Base-by-base conservation (phyloP, 2,329 filamentous ascomycete species). In the Nannizziopsis arthrosporioides region DNA sequence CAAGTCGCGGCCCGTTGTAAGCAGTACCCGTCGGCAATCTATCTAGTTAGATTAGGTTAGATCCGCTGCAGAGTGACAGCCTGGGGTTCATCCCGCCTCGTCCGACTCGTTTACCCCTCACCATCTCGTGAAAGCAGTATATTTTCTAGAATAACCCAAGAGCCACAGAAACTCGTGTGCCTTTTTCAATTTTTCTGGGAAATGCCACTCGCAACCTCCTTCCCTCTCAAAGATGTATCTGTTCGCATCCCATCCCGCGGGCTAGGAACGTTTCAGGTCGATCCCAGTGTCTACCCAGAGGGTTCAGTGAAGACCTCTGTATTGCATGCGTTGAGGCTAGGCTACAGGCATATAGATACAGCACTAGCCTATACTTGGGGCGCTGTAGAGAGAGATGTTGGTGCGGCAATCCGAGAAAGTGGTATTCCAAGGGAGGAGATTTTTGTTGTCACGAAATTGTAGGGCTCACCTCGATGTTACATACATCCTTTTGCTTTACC, bases 361-460 rank as follows among this genome's bases (percentile, higher is more conserved):
- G 71, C 71, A 5, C 34, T 42, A 35, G 68, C 66, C 59, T 82
- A 82, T 59, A 19, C 34, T 14, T 46, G 44, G 44, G 44, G 44
- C 18, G 70, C 72, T 49, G 85, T 81, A 50, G 81, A 84, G 62
- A 72, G 72, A 49, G 78, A 81, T 47, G 80, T 83, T 0, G 82
- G 80, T 11, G 66, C 73, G 53, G 82, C 76, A 17, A 78, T 84
- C 59, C 74, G 71, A 54, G 74, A 80, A 52, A 76, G 76, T 19
- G 73, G 81, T 40, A 72, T 84, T n/a, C 79, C 80, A 51, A 73
- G 81, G 44, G 68, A 76, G 42, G 72, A 83, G 46, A 66, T 84
- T 53, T 84, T 83, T 63, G 70, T 84, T 54, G 80, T 76, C 2
- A 80, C 78, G 5, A 84, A 83, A 61, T 66, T 83, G 72, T 76